phyloP scores from a whole-genome alignment of 73 alveolate species.

The Tetrahymena borealis region DNA sequence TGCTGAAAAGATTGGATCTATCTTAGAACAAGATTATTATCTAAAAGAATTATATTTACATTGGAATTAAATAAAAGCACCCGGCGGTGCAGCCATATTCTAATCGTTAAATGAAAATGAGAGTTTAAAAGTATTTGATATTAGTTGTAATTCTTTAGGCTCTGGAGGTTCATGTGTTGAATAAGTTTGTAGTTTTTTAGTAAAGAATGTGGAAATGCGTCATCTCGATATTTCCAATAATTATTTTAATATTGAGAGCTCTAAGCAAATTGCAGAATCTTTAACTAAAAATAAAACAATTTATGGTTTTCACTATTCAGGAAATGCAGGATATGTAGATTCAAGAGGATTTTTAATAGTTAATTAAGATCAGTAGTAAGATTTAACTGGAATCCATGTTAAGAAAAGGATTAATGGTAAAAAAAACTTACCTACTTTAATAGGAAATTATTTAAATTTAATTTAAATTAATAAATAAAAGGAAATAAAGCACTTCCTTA shows the following conservation, averaged over 20 bases:
- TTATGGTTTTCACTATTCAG: constrained; percentile 37
- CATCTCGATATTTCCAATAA: constrained; percentile 29
- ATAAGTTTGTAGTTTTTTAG: constrained; percentile 15
- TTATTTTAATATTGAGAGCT: constrained; percentile 4
- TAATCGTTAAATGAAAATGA: constrained; percentile 9
- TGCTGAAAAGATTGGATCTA: not conserved
- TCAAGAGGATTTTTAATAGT: constrained; percentile 25
- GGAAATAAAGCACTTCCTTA: not conserved
- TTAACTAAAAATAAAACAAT: constrained; percentile 14
- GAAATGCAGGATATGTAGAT: constrained; percentile 40
- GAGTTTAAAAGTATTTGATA: constrained; percentile 21
- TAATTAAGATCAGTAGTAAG: not conserved
- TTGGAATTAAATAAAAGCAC: constrained; percentile 31
- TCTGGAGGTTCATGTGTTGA: constrained; percentile 2
- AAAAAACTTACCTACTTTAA: not conserved
- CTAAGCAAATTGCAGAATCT: constrained; percentile 6
- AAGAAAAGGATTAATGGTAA: constrained; percentile 25
- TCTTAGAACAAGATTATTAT: constrained; percentile 18
- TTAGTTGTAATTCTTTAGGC: constrained; percentile 25
- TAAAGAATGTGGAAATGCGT: constrained; percentile 6
- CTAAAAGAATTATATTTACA: constrained; percentile 31
- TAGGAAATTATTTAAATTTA: not conserved
- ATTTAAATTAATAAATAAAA: not conserved
- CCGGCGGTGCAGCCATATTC: constrained; percentile 10
- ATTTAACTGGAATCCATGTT: constrained; percentile 15